Conservation (phyloP, 345 rosid genomes). For the Ailanthus altissimus region DNA sequence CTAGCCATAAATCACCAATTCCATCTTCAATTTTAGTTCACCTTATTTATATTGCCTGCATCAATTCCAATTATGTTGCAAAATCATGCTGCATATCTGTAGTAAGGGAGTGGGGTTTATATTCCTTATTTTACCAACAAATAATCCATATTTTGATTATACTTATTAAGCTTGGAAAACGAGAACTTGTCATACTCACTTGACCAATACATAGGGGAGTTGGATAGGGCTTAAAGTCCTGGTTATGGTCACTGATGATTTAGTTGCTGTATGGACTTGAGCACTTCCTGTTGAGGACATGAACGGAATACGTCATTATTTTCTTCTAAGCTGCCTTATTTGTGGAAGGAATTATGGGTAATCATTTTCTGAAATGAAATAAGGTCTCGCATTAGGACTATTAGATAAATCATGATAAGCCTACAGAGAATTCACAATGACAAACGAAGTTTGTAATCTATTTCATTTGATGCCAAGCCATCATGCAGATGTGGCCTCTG, state of each 20-base stretch:
- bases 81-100: neutral
- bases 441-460: neutral
- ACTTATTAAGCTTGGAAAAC: neutral
- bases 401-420: slow-evolving; percentile 4
- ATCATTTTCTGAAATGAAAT: neutral
- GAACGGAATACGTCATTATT: too few relatives aligned
- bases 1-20: neutral
- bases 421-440: neutral
- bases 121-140: too few relatives aligned
- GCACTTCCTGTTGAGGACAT: neutral
- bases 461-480: neutral
- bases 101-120: too few relatives aligned
- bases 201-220: neutral
- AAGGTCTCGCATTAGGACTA: neutral
- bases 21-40: too few relatives aligned
- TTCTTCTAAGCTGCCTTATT: neutral
- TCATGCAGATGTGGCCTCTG: neutral
- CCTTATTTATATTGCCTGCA: neutral
- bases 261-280: neutral
- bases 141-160: neutral
- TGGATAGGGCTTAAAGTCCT: neutral
- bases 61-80: neutral
- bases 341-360: neutral
- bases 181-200: neutral
- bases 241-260: neutral